Evolutionary conservation across 352 stramenopile species (phyloP).

Genomic region (Phytophthora aleatoria): DNA sequence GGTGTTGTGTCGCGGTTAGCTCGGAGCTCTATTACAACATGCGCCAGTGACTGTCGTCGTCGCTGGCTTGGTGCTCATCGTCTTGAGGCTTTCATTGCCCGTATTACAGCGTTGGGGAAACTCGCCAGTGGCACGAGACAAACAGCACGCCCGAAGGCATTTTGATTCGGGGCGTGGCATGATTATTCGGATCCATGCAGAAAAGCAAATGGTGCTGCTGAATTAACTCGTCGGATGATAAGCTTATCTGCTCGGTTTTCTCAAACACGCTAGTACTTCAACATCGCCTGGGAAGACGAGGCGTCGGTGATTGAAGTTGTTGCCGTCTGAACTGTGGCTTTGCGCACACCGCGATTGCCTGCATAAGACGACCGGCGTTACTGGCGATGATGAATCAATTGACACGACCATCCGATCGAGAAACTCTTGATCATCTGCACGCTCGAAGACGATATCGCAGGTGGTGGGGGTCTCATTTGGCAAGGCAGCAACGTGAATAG

Average conservation of each 20-base stretch:
- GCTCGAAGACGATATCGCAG: conserved; percentile 3
- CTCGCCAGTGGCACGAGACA: conserved; percentile 6
- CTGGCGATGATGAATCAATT: conserved; percentile 15
- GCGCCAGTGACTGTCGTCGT: conserved; percentile 24
- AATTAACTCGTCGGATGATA: conserved; percentile 15
- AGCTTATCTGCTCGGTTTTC: conserved; percentile 28
- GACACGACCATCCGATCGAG: not conserved
- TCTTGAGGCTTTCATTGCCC: conserved; percentile 2
- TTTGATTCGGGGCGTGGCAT: not conserved
- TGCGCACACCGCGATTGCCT: conserved; percentile 18
- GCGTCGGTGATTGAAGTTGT: conserved; percentile 29
- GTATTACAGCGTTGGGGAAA: conserved; percentile 8
- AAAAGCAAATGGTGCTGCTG: conserved; percentile 12
- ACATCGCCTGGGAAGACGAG: conserved; percentile 24
- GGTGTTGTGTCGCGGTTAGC: conserved; percentile 14
- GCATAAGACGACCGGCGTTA: conserved; percentile 17
- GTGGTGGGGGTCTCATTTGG: not conserved
- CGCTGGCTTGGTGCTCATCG: not conserved
- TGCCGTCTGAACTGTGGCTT: conserved; percentile 12
- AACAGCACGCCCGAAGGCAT: not conserved
- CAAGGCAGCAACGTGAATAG: not conserved
- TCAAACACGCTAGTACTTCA: conserved; percentile 18
- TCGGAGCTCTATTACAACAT: conserved; percentile 8
- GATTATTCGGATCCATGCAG: conserved; percentile 6
- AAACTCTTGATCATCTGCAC: conserved; percentile 29